Percentiles rank a stretch among this genome's conserved stretches.
These are phyloP conservation scores for Pilatotrama ljubarskyi DNA, from an alignment of 768 basidiomycete genomes.

Conservation along the genomic window DNA sequence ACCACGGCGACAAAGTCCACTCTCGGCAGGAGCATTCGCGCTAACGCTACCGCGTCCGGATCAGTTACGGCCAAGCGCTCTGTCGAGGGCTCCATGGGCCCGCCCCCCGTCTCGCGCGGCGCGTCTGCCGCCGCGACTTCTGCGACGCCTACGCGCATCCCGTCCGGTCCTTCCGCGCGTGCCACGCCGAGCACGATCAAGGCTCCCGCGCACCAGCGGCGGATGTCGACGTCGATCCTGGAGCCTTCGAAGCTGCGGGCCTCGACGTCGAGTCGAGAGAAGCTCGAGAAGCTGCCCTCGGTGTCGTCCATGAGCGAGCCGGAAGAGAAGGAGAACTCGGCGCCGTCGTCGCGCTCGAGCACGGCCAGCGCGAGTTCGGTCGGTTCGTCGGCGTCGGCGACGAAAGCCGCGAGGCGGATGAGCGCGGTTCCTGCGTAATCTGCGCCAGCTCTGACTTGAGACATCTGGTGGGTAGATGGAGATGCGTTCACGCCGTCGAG, in stretches of 20 bases:
- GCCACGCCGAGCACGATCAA: constrained; percentile 23
- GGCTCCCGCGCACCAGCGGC: constrained; percentile 18
- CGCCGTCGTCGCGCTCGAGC: constrained; percentile 23
- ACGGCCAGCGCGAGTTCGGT: constrained; percentile 2
- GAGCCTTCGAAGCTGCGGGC: constrained; percentile 37
- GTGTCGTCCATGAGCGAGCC: constrained; percentile 43
- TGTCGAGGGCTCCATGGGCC: constrained; percentile 50
- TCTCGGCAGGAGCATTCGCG: constrained; percentile 52
- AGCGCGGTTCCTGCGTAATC: constrained; percentile 25
- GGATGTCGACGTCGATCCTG: constrained; percentile 27
- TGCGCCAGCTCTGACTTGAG: neutral
- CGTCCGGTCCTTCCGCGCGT: constrained; percentile 20
- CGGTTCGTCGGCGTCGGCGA: constrained; percentile 3
- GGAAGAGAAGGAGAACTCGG: constrained; percentile 52
- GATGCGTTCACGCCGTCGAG: neutral
- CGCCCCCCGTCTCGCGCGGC: constrained; percentile 29
- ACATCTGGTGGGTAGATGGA: neutral
- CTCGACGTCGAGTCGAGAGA: constrained; percentile 34
- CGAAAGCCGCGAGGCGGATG: constrained; percentile 23
- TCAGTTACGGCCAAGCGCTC: constrained; percentile 20
- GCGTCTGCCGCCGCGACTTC: constrained; percentile 9
- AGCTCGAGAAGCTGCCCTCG: constrained; percentile 27
- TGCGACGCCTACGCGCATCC: constrained; percentile 26
- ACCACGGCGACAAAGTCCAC: constrained; percentile 36
- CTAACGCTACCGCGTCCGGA: constrained; percentile 35